Conservation (phyloP, 1,284 basidiomycete species). For the Naganishia liquefaciens region DNA sequence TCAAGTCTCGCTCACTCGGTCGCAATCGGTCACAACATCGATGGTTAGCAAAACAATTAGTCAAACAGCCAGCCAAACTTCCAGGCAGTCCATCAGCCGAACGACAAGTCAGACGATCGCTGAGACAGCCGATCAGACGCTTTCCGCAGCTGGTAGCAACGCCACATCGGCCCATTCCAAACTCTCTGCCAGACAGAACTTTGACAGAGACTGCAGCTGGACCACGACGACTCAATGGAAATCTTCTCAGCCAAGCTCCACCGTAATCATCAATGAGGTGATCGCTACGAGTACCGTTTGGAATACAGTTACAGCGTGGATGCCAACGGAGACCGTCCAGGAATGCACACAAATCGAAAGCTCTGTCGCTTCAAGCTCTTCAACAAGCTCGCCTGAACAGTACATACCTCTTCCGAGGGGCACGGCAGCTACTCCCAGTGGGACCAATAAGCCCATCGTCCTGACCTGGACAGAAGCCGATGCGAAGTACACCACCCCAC, state of each 20-base stretch:
- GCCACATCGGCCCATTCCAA: neutral
- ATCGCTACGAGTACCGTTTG: neutral
- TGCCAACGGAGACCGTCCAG: neutral
- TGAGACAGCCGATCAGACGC: too few species aligned
- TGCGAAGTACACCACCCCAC: too few species aligned
- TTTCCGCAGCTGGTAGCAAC: neutral
- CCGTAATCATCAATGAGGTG: neutral
- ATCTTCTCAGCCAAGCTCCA: neutral
- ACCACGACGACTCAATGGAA: neutral
- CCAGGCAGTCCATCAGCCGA: too few species aligned
- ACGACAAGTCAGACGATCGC: too few species aligned
- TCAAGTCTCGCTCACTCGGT: too few species aligned
- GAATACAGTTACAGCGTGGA: neutral
- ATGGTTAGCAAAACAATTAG: too few species aligned
- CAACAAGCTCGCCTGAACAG: neutral
- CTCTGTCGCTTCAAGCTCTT: too few species aligned
- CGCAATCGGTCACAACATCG: too few species aligned
- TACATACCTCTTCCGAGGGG: neutral
- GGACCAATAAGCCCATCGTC: too few species aligned
- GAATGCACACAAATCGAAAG: neutral
- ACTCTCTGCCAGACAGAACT: neutral
- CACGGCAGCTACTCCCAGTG: too few species aligned
- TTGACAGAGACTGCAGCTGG: neutral
- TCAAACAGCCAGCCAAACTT: too few species aligned
- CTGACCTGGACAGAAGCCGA: too few species aligned